phyloP scores from a whole-genome alignment of 129 eudicot genomes.

The Helianthus tuberosus region DNA sequence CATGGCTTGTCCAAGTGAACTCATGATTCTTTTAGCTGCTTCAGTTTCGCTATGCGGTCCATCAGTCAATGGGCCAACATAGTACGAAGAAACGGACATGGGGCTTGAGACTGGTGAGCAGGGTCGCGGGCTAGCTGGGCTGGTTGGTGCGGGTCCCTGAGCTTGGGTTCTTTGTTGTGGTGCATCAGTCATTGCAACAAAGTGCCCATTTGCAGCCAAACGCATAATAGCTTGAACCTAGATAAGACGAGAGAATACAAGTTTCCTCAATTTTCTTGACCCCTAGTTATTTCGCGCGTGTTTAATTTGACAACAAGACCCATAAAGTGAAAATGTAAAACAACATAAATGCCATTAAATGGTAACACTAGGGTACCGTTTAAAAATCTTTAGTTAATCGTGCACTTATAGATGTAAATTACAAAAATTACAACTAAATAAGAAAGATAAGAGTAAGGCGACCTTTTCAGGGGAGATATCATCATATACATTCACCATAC shows the following conservation, averaged over 20 bases:
- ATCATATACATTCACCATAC: slow-evolving; percentile 67
- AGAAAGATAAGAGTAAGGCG: neutral
- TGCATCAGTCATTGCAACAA: slow-evolving; percentile 24
- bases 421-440: neutral
- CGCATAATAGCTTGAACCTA: slow-evolving; percentile 83
- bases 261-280: neutral
- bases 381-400: neutral
- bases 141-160: slow-evolving; percentile 37
- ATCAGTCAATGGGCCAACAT: slow-evolving; percentile 39
- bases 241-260: slow-evolving; percentile 8
- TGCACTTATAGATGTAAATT: neutral
- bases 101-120: slow-evolving; percentile 53
- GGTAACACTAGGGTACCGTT: neutral
- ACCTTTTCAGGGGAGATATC: slow-evolving; percentile 79
- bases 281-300: neutral
- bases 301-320: neutral
- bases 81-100: slow-evolving; percentile 56
- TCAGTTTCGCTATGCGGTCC: slow-evolving; percentile 33
- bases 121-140: slow-evolving; percentile 31
- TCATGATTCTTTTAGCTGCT: slow-evolving; percentile 34
- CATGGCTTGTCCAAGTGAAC: slow-evolving; percentile 37
- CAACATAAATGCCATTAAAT: neutral
- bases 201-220: slow-evolving; percentile 54
- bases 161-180: slow-evolving; percentile 43
- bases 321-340: neutral